These are phyloP conservation scores for Geosmithia morbida DNA, from an alignment of 2,329 filamentous ascomycete genomes.

Conservation along the genomic window DNA sequence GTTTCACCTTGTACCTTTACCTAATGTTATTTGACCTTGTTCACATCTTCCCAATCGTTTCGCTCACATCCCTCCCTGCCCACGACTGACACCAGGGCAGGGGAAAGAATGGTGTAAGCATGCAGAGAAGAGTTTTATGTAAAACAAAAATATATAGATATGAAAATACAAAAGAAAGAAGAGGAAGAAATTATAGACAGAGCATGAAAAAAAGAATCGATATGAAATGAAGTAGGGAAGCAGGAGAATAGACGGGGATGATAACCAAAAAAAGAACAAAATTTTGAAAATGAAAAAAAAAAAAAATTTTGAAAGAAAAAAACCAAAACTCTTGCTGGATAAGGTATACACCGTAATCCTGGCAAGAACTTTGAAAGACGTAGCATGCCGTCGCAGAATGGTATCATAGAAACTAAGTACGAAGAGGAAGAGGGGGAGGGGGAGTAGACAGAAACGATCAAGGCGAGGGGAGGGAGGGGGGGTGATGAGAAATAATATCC, in stretches of 20 bases:
- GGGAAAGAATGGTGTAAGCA: too few relatives aligned
- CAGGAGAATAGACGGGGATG: conserved; percentile 3
- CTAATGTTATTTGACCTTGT: too few relatives aligned
- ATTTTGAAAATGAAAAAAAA: background rate
- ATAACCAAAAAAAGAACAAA: background rate
- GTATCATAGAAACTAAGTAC: conserved; percentile 9
- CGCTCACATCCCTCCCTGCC: too few relatives aligned
- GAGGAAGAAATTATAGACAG: too few relatives aligned
- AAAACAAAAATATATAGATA: too few relatives aligned
- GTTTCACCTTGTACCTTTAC: too few relatives aligned
- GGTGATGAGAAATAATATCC: conserved; percentile 1
- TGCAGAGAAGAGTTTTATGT: too few relatives aligned
- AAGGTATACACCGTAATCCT: background rate
- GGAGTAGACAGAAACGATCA: conserved; percentile 1
- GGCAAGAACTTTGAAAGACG: conserved; percentile 47
- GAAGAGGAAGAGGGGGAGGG: background rate
- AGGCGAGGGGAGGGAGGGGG: too few relatives aligned
- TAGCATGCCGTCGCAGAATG: conserved; percentile 52
- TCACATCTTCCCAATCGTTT: too few relatives aligned
- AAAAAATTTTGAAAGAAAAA: background rate
- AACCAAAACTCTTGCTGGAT: background rate
- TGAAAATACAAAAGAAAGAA: too few relatives aligned
- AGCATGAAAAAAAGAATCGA: too few relatives aligned
- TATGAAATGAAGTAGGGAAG: conserved; percentile 1
- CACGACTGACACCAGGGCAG: too few relatives aligned